These are phyloP conservation scores for Barnettozyma populi DNA, from an alignment of 805 yeast species.

Conservation along the genomic window DNA sequence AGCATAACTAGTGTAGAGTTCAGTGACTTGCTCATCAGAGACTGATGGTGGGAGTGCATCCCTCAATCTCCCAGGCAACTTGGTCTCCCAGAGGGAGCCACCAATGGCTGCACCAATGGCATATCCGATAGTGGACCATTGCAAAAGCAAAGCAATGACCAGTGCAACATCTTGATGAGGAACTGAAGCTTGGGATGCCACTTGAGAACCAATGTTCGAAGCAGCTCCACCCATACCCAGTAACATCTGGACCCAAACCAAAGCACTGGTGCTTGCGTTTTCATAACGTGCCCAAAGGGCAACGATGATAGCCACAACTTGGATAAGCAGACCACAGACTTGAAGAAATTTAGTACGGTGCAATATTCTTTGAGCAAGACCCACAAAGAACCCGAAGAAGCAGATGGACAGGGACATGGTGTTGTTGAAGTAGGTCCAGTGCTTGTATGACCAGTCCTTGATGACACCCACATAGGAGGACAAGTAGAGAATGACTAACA, in stretches of 20 bases:
- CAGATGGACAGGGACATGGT: constrained; percentile 30
- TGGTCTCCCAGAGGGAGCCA: constrained; percentile 32
- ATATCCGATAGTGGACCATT: constrained; percentile 31
- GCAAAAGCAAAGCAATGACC: constrained; percentile 30
- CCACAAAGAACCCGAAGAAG: constrained; percentile 32
- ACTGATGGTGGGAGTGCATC: constrained; percentile 25
- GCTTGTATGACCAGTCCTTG: constrained; percentile 23
- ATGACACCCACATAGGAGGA: constrained; percentile 30
- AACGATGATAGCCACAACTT: constrained; percentile 29
- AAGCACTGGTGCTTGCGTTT: constrained; percentile 9
- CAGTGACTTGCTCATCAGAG: constrained; percentile 19
- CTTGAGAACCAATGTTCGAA: constrained; percentile 28
- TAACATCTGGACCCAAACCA: constrained; percentile 28
- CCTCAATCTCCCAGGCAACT: constrained; percentile 27
- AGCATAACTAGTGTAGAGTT: constrained; percentile 22
- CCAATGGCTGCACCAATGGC: constrained; percentile 34
- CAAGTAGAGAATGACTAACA: constrained; percentile 24
- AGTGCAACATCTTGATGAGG: constrained; percentile 35
- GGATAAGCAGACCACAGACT: constrained; percentile 27
- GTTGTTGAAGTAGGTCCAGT: constrained; percentile 34
- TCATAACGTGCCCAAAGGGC: constrained; percentile 22
- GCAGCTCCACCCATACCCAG: constrained; percentile 35
- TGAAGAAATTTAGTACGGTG: constrained; percentile 32
- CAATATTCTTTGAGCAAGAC: constrained; percentile 26
- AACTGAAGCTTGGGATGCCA: constrained; percentile 35